Evolutionary conservation across 2,329 filamentous ascomycete genomes (phyloP).

Genomic region (Aspergillus aculeatinus): DNA sequence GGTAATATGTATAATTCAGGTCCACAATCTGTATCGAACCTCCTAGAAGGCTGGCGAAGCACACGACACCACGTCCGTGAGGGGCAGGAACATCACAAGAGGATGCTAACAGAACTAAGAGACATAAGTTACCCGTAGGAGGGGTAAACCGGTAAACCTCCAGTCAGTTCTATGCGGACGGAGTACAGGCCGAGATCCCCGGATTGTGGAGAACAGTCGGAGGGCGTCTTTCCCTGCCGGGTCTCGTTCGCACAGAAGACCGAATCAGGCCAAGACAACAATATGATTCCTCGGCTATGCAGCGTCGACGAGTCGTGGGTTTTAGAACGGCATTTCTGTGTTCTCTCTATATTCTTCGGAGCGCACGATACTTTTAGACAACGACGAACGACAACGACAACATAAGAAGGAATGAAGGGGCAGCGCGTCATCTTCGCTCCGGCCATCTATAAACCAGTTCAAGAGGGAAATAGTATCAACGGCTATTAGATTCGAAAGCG

Average conservation of each 20-base stretch:
- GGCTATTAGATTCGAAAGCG: not conserved
- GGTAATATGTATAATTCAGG: not conserved
- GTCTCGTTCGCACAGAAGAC: constrained; percentile 15
- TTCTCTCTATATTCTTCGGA: not conserved
- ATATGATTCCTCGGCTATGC: not conserved
- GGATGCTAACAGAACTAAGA: not conserved
- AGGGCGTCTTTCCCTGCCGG: not conserved
- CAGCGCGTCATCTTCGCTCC: not conserved
- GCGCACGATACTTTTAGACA: not conserved
- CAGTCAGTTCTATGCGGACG: not conserved
- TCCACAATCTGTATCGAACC: not conserved
- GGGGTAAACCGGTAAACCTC: no score
- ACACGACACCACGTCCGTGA: not conserved
- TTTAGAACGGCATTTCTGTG: not conserved
- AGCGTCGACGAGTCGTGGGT: not conserved
- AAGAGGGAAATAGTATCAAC: not conserved
- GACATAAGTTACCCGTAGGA: not conserved
- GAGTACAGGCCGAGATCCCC: not conserved
- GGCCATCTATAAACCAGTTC: constrained; percentile 4
- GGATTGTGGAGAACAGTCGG: not conserved
- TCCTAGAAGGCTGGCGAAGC: not conserved
- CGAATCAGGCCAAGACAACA: not conserved
- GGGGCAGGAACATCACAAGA: not conserved
- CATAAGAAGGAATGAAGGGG: not conserved
- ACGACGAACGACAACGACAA: not conserved